A percentile compares a stretch with the other conserved stretches of the same genome.
phyloP scores from a whole-genome alignment of 2,329 filamentous ascomycete genomes.

The Penicillium sp. region DNA sequence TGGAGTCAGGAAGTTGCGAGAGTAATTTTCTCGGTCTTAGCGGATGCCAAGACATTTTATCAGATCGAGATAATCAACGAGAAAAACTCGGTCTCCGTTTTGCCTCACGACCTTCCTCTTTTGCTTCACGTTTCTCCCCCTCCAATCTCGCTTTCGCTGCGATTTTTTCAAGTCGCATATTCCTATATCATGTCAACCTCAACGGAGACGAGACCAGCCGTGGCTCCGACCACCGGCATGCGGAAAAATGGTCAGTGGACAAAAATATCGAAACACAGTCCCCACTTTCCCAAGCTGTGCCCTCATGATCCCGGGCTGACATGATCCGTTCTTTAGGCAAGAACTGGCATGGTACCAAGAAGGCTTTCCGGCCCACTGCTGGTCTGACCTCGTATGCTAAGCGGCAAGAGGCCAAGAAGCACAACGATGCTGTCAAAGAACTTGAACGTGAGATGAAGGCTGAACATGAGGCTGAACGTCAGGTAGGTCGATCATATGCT shows the following conservation, averaged over 20 bases:
- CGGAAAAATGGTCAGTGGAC: slow-evolving; percentile 70
- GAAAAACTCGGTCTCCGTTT: slow-evolving; percentile 9
- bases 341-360: slow-evolving; percentile 83
- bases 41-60: slow-evolving; percentile 40
- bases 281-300: slow-evolving; percentile 14
- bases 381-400: slow-evolving; percentile 77
- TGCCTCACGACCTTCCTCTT: background rate
- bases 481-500: slow-evolving; percentile 54
- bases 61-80: slow-evolving; percentile 40
- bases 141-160: background rate
- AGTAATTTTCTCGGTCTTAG: slow-evolving; percentile 12
- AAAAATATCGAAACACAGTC: slow-evolving; percentile 7
- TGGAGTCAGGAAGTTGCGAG: slow-evolving; percentile 14
- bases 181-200: slow-evolving; percentile 45
- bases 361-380: slow-evolving; percentile 75
- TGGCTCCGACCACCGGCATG: slow-evolving; percentile 56
- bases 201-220: slow-evolving; percentile 29
- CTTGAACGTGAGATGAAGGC: slow-evolving; percentile 95
- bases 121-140: slow-evolving; percentile 5
- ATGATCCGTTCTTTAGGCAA: slow-evolving; percentile 62
- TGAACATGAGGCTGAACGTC: slow-evolving; percentile 84
- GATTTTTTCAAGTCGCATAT: background rate
- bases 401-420: slow-evolving; percentile 65
- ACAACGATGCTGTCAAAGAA: slow-evolving; percentile 74
- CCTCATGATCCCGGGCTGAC: slow-evolving; percentile 15